These are phyloP conservation scores for Penicillium salamii DNA, from an alignment of 495 filamentous ascomycete genomes.

Conservation along the genomic window DNA sequence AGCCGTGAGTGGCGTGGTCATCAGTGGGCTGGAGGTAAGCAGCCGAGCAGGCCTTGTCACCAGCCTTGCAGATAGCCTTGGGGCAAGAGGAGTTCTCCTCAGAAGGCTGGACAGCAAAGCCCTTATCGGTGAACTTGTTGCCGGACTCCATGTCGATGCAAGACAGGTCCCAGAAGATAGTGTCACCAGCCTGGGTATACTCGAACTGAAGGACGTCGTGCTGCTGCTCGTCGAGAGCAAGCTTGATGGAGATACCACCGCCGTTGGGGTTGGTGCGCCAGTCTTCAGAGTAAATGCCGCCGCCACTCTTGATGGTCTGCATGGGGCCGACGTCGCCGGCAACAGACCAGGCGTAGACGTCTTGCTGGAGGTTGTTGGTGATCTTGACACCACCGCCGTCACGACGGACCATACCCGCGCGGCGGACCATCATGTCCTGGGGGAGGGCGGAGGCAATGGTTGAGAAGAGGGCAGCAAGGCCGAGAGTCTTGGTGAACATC, in stretches of 20 bases:
- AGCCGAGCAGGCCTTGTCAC: constrained; percentile 35
- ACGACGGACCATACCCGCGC: constrained; percentile 19
- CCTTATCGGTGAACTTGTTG: constrained; percentile 40
- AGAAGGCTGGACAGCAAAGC: constrained; percentile 38
- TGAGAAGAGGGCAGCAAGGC: constrained; percentile 35
- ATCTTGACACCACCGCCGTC: constrained; percentile 31
- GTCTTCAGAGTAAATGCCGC: constrained; percentile 34
- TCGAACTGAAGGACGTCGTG: constrained; percentile 46
- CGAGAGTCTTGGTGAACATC: constrained; percentile 46
- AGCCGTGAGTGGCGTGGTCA: constrained; percentile 46
- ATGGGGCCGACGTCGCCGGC: constrained; percentile 24
- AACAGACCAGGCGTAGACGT: constrained; percentile 44
- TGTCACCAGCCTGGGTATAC: constrained; percentile 37
- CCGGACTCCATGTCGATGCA: constrained; percentile 40
- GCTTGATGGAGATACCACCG: constrained; percentile 46
- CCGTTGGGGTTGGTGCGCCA: constrained; percentile 39
- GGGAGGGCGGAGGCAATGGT: constrained; percentile 38
- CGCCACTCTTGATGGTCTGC: constrained; percentile 27
- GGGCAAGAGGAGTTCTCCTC: constrained; percentile 30
- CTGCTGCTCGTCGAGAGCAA: constrained; percentile 27
- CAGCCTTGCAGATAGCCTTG: constrained; percentile 36
- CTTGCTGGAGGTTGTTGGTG: constrained; percentile 36
- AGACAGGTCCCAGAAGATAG: constrained; percentile 45
- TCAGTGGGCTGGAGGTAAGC: constrained; percentile 43
- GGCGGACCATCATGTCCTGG: constrained; percentile 26